Evolutionary conservation across 176 grass and related monocot species (phyloP), one percentile per base, ranked within the genome.

Genomic region (Olyra latifolia): DNA sequence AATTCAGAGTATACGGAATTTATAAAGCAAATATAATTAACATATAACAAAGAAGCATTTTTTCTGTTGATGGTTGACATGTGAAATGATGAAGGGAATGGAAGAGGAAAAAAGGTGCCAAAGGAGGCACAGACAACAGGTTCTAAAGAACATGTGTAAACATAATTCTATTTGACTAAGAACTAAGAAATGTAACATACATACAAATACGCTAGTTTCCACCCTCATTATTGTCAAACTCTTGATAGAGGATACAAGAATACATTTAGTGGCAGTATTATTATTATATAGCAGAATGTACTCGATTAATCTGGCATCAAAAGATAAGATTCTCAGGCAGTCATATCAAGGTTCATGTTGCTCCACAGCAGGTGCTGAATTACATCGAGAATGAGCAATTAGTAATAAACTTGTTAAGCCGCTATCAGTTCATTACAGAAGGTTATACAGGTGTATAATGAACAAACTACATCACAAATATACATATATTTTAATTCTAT

Each of bases 401-500:
- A n/a, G 35, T 68, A 45, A 24, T 39, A 68, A 71, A 13, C n/a
- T 3, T 28, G 12, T 15, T 60, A 71, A 11, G 64, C 38, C 58
- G 8, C 29, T 70, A 67, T 59, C 12, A 43, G 38, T 65, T 55
- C 39, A 57, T 67, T 58, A 20, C 10, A 67, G 28, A 68, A 62
- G 10, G 20, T 45, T 25, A 53, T 12, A 49, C 43, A 50, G 74
- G 7, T 39, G 15, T 17, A 54, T 44, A 60, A 3, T 19, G 19
- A 69, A 61, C 42, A 74, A 75, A 73, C 38, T 30, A 45, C 81
- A 66, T 23, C 38, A 80, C 7, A 84, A 42, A 39, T 68, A 67
- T 80, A 60, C 41, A 41, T 25, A 66, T 66, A 52, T 13, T 53
- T 32, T 56, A 83, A 57, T 24, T 50, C 39, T 74, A 74, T 30